Percentiles rank a stretch among this genome's conserved stretches.
Evolutionary conservation across 306 rosid species (phyloP).

Genomic region (Cucurbita pepo): DNA sequence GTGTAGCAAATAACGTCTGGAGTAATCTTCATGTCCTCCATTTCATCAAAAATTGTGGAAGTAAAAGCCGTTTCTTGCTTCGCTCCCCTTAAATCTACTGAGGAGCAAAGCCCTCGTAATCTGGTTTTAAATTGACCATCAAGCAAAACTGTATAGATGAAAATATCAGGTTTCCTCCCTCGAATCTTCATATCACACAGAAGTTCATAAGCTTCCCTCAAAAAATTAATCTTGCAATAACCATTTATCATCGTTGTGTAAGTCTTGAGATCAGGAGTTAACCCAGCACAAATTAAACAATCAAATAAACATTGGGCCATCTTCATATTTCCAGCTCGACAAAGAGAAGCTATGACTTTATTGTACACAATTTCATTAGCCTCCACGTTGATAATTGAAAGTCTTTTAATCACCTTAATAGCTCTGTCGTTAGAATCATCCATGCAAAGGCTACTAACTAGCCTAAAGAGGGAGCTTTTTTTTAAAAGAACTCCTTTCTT

Average conservation of each 20-base stretch:
- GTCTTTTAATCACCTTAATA: conserved; percentile 18
- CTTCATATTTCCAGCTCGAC: conserved; percentile 33
- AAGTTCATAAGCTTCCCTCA: conserved; percentile 44
- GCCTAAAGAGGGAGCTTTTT: conserved; percentile 25
- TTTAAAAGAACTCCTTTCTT: conserved; percentile 23
- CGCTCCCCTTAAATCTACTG: not conserved
- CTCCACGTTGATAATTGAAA: conserved; percentile 33
- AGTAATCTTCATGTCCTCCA: conserved; percentile 37
- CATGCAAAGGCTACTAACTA: conserved; percentile 39
- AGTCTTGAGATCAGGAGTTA: conserved; percentile 42
- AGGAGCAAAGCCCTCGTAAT: conserved; percentile 6
- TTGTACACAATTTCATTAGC: conserved; percentile 31
- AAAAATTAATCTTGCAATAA: conserved; percentile 43
- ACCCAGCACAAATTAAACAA: conserved; percentile 21
- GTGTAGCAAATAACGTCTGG: conserved; percentile 57
- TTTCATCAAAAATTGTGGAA: conserved; percentile 39
- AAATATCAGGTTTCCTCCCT: conserved; percentile 55
- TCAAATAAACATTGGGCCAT: conserved; percentile 33
- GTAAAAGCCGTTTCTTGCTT: conserved; percentile 3
- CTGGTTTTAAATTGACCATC: conserved; percentile 30
- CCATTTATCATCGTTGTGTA: conserved; percentile 64
- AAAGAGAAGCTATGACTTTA: conserved; percentile 47
- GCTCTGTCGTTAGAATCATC: conserved; percentile 24
- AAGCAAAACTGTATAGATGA: conserved; percentile 64
- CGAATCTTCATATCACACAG: conserved; percentile 49